Percentiles rank a stretch among this genome's conserved stretches.
phyloP scores from a whole-genome alignment of 1,284 basidiomycete genomes.

The Cryptococcus sp. region DNA sequence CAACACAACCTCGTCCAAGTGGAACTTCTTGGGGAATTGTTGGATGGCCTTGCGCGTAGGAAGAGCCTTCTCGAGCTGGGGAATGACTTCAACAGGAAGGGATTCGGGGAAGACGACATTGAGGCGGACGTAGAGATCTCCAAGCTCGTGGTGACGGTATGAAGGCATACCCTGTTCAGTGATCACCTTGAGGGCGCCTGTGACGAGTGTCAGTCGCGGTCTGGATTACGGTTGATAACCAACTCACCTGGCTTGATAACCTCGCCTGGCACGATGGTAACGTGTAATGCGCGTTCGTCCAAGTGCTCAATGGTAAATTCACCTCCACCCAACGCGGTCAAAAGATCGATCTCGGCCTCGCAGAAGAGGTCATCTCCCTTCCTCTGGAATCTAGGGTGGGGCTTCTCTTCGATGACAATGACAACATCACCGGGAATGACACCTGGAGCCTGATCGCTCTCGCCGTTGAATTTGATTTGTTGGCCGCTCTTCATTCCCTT shows the following conservation, averaged over 20 bases:
- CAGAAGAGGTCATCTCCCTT: constrained; percentile 89
- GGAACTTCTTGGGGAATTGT: constrained; percentile 67
- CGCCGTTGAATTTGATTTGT: constrained; percentile 90
- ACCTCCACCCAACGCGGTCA: constrained; percentile 92
- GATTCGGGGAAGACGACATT: constrained; percentile 86
- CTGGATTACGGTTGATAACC: not conserved
- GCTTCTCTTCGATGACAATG: constrained; percentile 95
- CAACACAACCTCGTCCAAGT: constrained; percentile 84
- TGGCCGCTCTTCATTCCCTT: constrained; percentile 99
- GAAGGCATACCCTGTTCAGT: constrained; percentile 98
- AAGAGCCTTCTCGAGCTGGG: constrained; percentile 81
- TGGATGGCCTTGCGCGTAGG: constrained; percentile 73
- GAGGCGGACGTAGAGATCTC: constrained; percentile 89
- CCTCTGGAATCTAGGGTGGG: constrained; percentile 86
- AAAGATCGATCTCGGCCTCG: constrained; percentile 87
- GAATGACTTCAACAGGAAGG: constrained; percentile 69
- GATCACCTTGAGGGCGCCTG: constrained; percentile 88
- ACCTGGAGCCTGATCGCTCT: constrained; percentile 93
- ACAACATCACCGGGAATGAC: constrained; percentile 93
- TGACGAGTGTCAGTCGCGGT: constrained; percentile 3
- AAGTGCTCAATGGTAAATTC: constrained; percentile 89
- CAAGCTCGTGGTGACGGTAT: constrained; percentile 93
- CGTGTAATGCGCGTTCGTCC: constrained; percentile 84
- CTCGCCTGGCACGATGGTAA: constrained; percentile 86
- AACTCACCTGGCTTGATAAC: constrained; percentile 87